Evolutionary conservation across 2,329 filamentous ascomycete species (phyloP).

Genomic region (Pseudogymnoascus sp.): DNA sequence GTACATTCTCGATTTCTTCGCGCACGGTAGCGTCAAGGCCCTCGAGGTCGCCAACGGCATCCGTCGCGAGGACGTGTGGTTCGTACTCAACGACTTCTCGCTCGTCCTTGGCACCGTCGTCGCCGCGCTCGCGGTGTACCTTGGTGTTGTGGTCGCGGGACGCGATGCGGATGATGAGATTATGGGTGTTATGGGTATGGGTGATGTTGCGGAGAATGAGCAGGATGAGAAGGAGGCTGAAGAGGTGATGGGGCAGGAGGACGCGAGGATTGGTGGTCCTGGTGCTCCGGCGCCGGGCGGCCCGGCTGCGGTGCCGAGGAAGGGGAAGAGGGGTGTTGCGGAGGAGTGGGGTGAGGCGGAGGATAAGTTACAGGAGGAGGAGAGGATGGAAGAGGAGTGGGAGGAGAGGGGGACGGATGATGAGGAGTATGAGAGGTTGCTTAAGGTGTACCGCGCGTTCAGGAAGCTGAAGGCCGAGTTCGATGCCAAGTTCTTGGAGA

Average conservation of each 20-base stretch:
- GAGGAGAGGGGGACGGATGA: constrained; percentile 24
- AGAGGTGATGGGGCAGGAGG: constrained; percentile 12
- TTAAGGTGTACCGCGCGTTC: constrained; percentile 53
- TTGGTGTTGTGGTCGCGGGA: constrained; percentile 44
- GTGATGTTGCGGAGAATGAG: constrained; percentile 39
- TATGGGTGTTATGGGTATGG: constrained; percentile 38
- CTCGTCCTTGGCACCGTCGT: constrained; percentile 63
- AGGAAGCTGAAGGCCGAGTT: constrained; percentile 49
- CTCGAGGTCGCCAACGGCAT: constrained; percentile 60
- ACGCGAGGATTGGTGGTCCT: not conserved
- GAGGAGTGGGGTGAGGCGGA: constrained; percentile 43
- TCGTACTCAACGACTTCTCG: constrained; percentile 59
- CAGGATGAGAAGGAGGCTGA: constrained; percentile 27
- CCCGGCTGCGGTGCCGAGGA: constrained; percentile 11
- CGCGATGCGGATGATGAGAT: constrained; percentile 35
- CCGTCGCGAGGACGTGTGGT: constrained; percentile 62
- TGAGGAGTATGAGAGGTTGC: constrained; percentile 38
- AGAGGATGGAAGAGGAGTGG: constrained; percentile 27
- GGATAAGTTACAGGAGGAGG: constrained; percentile 29
- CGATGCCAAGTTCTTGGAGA: constrained; percentile 54
- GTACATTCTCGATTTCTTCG: constrained; percentile 70
- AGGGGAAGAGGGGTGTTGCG: constrained; percentile 35
- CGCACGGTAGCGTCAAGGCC: constrained; percentile 56
- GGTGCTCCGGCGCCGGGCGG: not conserved
- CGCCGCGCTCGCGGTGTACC: constrained; percentile 51